Evolutionary conservation across 2,329 filamentous ascomycete species (phyloP), one percentile per base, ranked within the genome.

Genomic region (Epicoccum sorghinum): DNA sequence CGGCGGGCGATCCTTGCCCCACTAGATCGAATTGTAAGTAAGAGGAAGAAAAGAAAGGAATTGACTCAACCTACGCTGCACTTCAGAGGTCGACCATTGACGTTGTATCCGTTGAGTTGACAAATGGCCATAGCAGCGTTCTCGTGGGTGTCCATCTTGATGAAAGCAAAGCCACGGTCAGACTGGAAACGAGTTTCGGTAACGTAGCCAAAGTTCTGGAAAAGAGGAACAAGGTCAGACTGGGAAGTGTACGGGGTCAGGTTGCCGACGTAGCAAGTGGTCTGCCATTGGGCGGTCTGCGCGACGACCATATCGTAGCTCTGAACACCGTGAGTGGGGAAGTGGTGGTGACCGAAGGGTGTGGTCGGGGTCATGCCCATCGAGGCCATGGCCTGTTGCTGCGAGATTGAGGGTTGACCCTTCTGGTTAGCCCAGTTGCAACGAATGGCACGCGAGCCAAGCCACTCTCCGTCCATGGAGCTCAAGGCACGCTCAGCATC

Each of bases 351-450:
- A 30, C 93, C 95, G 70, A 93, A 99, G 10, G 93, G 92, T 41
- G 93, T 97, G 27, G 93, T 96, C 4, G 95, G 95, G 24, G 93
- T 96, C 89, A 99, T 93, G 73, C 95, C 95, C 91, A 98, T 96
- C 55, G 92, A 89, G 59, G 89, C 89, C 91, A 99, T 95, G 33
- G 92, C 91, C 77, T 96, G 91, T 79, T 98, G 95, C 79, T 99
- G 93, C 43, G 93, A 92, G 76, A 98, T 97, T 2, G 95, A 98
- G 52, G 95, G 95, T 73, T 99, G 95, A n/a, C 95, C 95, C 82
- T 99, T 99, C 74, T 99, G 95, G 80, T 99, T 99, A 57, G 95
- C 95, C 95, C 95, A 99, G 82, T 99, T 99, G 85, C 93, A 98
- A 67, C 95, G 93, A 72, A 99, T 99, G 36, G 95, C 95, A 62